phyloP scores from a whole-genome alignment of 140 eudicot species.

The Bidens hawaiensis region DNA sequence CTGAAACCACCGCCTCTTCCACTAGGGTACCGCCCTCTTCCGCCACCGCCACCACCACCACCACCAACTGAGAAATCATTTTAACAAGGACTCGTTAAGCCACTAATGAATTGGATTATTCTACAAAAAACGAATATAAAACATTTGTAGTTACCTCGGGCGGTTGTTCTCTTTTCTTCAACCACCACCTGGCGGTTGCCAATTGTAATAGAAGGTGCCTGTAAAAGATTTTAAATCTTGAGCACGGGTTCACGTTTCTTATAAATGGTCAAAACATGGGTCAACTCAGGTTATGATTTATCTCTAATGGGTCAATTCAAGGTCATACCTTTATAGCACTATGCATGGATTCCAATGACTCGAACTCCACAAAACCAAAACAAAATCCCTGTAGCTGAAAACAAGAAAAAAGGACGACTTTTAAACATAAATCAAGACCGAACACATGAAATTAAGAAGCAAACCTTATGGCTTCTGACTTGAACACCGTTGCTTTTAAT shows the following conservation, averaged over 20 bases:
- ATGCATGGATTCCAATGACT: slow-evolving; percentile 57
- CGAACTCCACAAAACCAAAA: slow-evolving; percentile 89
- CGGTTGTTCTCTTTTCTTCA: slow-evolving; percentile 62
- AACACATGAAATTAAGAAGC: background rate
- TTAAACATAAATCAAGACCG: background rate
- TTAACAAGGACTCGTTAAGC: background rate
- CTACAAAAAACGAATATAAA: background rate
- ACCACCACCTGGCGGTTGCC: slow-evolving; percentile 55
- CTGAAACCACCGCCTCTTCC: slow-evolving; percentile 46
- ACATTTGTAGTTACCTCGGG: slow-evolving; percentile 47
- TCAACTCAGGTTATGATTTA: background rate
- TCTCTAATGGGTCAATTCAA: background rate
- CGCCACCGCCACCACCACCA: slow-evolving; percentile 25
- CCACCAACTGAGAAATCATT: background rate
- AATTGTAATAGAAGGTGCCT: slow-evolving; percentile 69
- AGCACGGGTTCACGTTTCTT: background rate
- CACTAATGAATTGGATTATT: background rate
- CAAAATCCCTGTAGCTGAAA: slow-evolving; percentile 58
- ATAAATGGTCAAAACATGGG: background rate
- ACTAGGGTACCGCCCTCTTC: slow-evolving; percentile 52
- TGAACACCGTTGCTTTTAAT: slow-evolving; percentile 59
- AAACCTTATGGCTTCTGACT: slow-evolving; percentile 70
- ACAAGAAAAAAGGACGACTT: background rate
- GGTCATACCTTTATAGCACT: slow-evolving; percentile 64
- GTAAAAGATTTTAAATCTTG: slow-evolving; percentile 14